Evolutionary conservation across 1,139 yeast genomes (phyloP), one percentile per base, ranked within the genome.

Genomic region (Sugiyamaella sp.): DNA sequence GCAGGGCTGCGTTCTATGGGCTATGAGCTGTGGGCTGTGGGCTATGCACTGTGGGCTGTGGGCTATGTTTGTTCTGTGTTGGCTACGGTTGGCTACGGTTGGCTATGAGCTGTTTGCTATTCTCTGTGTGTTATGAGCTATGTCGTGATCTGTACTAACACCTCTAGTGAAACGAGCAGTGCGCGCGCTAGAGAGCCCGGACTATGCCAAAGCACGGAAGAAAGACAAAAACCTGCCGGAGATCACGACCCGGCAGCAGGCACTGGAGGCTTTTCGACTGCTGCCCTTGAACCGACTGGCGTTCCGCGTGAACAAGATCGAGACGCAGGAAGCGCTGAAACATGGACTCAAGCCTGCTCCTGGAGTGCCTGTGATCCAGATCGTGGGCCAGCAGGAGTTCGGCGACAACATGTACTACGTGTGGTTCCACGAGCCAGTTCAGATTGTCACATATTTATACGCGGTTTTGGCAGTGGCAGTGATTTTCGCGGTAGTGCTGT

Each of bases 341-440:
- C 78, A 80, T 55, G 80, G 80, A 21, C 67, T 80, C 57, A 81
- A 83, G 64, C 93, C 97, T 37, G 85, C 82, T 66, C 84, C 80
- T 64, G 85, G 84, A 12, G 80, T 81, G 56, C 98, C 99, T 5
- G 84, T 87, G 17, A 74, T 91, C 59, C 78, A 80, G 56, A 77
- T 86, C 44, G 71, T 80, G 10, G 82, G 80, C 33, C 85, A 85
- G 66, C 97, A 96, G 33, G 80, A 80, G 19, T 74, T 90, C 61
- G 78, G 76, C 43, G 86, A 88, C n/a, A 87, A 91, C 68, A 84
- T 84, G 63, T 91, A 93, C 72, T 89, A 80, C 66, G 84, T 85
- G 46, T 93, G 99, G 99, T 78, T 82, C 56, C 90, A 84, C 72
- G 82, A 80, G 58, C 89, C 91, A 56, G 89, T 90, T 49, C 87